Evolutionary conservation across 306 rosid species (phyloP).

Genomic region (Dryas drummondii): DNA sequence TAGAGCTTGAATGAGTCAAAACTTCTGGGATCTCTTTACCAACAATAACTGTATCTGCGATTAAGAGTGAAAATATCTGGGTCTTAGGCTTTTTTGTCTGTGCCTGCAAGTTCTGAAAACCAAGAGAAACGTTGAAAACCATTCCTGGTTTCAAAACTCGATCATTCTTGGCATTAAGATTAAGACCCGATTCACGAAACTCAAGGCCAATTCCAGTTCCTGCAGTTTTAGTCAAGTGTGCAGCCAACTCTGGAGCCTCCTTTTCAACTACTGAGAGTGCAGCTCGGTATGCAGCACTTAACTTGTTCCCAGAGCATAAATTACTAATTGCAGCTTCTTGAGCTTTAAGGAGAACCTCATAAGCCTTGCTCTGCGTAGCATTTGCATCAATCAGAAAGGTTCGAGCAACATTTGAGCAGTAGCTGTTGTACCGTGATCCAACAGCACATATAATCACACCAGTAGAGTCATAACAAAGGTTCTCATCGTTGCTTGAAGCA

Average conservation of each 20-base stretch:
- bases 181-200: slow-evolving; percentile 39
- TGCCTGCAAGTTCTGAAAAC: slow-evolving; percentile 37
- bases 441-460: slow-evolving; percentile 41
- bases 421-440: slow-evolving; percentile 40
- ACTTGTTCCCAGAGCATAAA: slow-evolving; percentile 33
- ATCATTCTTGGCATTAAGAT: slow-evolving; percentile 38
- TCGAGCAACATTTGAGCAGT: slow-evolving; percentile 39
- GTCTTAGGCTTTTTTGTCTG: slow-evolving; percentile 28
- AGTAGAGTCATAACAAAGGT: slow-evolving; percentile 37
- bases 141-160: slow-evolving; percentile 33
- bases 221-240: slow-evolving; percentile 31
- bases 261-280: slow-evolving; percentile 30
- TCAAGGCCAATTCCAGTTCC: slow-evolving; percentile 46
- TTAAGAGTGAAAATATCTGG: slow-evolving; percentile 30
- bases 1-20: slow-evolving; percentile 32
- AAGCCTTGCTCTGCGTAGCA: slow-evolving; percentile 33
- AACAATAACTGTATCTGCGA: slow-evolving; percentile 42
- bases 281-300: slow-evolving; percentile 35
- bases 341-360: slow-evolving; percentile 37
- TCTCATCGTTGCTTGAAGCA: slow-evolving; percentile 42
- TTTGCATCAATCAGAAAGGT: slow-evolving; percentile 37
- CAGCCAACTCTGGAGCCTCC: slow-evolving; percentile 35
- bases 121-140: slow-evolving; percentile 41
- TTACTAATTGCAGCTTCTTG: slow-evolving; percentile 37
- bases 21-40: slow-evolving; percentile 29